phyloP scores from a whole-genome alignment of 2,329 filamentous ascomycete genomes.

The Sclerotinia borealis region DNA sequence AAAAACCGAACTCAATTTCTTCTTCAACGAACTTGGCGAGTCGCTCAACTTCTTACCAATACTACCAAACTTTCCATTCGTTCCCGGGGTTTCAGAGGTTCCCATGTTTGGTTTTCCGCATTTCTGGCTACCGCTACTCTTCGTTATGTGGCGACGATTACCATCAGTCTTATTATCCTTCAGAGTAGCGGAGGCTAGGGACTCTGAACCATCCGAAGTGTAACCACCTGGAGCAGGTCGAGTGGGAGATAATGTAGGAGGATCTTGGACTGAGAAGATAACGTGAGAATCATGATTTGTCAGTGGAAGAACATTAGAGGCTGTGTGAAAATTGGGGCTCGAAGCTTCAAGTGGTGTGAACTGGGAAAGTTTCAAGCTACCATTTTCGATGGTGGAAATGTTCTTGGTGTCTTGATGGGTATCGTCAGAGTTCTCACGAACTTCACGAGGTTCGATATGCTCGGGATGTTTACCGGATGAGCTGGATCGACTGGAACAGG shows the following conservation, averaged over 20 bases:
- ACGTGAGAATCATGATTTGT: not conserved
- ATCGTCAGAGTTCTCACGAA: not conserved
- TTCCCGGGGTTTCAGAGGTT: not conserved
- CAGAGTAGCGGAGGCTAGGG: not conserved
- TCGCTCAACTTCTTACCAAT: not conserved
- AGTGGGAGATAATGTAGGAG: not conserved
- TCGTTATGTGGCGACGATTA: not conserved
- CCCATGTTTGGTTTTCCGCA: not conserved
- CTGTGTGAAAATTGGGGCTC: not conserved
- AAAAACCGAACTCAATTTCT: conserved; percentile 10
- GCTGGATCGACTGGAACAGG: not conserved
- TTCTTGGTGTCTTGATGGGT: not conserved
- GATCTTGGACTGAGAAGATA: not conserved
- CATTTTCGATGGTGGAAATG: not conserved
- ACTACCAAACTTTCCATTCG: not conserved
- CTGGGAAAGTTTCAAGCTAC: not conserved
- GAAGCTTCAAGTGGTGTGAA: not conserved
- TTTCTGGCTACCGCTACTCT: not conserved
- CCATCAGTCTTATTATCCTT: not conserved
- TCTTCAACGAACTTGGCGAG: not conserved
- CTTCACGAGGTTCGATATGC: not conserved
- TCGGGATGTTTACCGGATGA: not conserved
- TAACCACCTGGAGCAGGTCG: not conserved
- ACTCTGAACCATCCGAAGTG: not conserved
- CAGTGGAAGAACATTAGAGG: not conserved